Base-by-base conservation (phyloP, 805 yeast genomes). In the Myxozyma melibiosi region DNA sequence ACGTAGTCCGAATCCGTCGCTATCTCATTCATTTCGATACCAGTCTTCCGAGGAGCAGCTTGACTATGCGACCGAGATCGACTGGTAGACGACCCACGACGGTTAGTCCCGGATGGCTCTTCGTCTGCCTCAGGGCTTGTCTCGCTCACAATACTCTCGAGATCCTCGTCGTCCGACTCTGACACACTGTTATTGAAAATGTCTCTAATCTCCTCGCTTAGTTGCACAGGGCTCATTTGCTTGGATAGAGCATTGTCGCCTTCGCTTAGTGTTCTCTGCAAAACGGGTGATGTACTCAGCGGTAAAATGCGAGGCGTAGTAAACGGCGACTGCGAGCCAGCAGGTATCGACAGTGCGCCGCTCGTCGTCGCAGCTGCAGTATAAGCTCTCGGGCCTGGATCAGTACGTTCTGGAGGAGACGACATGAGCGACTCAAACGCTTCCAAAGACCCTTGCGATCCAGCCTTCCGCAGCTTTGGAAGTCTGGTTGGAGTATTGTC, bases 11-110 rank as follows among this genome's bases (percentile, higher is more conserved):
- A 27, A 6, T 45, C 62, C 9, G 43, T 38, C n/a, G 39, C 61
- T 20, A 58, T 61, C 25, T 61, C 58, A 30, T 55, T 56, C 55
- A 59, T 46, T 42, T 59, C 58, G 28, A 56, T 51, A 4, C 55
- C 60, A 28, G 46, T 20, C 11, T n/a, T 46, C 25, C 30, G 16
- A 9, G 44, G 37, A 31, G 9, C 14, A 9, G 35, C 14, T 31
- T 31, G n/a, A n/a, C n/a, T n/a, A n/a, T n/a, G n/a, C n/a, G n/a
- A n/a, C n/a, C n/a, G n/a, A n/a, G n/a, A n/a, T n/a, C 28, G 20
- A 9, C 25, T 39, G 9, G 44, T 11, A 16, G 34, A n/a, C 14
- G 28, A 18, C 1, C 28, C 33, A 13, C 53, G 42, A 11, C 42
- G 34, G 24, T 20, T n/a, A n/a, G n/a, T 42, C 28, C 35, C 49